Percentiles rank a stretch among this genome's conserved stretches.
Evolutionary conservation across 108 stramenopile species (phyloP).

Genomic region (Nitzschia palea): DNA sequence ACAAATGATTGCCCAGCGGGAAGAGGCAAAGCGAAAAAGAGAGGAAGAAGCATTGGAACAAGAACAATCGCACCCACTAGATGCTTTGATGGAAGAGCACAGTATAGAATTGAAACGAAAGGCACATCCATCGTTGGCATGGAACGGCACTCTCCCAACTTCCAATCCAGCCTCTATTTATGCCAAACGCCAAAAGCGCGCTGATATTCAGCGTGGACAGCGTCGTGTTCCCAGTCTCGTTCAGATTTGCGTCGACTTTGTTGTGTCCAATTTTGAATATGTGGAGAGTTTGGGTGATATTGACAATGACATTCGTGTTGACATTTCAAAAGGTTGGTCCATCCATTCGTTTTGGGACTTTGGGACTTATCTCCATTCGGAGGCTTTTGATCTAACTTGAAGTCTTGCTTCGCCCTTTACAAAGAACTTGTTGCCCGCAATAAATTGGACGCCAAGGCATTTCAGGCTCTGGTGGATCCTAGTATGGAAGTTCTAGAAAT

Average conservation of each 20-base stretch:
- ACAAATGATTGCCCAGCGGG: constrained; percentile 79
- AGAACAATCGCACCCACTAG: constrained; percentile 67
- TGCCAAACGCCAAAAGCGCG: constrained; percentile 61
- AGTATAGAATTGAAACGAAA: constrained; percentile 33
- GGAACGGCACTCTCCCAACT: constrained; percentile 32
- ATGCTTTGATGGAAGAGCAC: constrained; percentile 53
- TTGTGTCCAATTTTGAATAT: constrained; percentile 73
- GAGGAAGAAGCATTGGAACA: constrained; percentile 48
- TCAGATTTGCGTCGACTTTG: constrained; percentile 58
- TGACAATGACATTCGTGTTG: constrained; percentile 56
- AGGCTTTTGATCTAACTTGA: background rate
- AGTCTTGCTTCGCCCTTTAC: background rate
- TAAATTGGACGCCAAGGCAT: constrained; percentile 68
- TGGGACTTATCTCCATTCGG: background rate
- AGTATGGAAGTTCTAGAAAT: constrained; percentile 71
- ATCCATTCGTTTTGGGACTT: background rate
- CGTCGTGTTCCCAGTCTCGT: constrained; percentile 59
- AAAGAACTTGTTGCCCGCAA: constrained; percentile 52
- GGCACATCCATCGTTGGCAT: constrained; percentile 50
- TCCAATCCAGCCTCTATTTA: constrained; percentile 33
- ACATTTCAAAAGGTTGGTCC: constrained; percentile 42
- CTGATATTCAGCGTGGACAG: constrained; percentile 33
- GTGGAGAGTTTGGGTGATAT: constrained; percentile 76
- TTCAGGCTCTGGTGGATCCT: constrained; percentile 65
- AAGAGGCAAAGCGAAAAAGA: constrained; percentile 60